Evolutionary conservation across 2,329 filamentous ascomycete species (phyloP).

Genomic region (Aspergillus luchuensis): DNA sequence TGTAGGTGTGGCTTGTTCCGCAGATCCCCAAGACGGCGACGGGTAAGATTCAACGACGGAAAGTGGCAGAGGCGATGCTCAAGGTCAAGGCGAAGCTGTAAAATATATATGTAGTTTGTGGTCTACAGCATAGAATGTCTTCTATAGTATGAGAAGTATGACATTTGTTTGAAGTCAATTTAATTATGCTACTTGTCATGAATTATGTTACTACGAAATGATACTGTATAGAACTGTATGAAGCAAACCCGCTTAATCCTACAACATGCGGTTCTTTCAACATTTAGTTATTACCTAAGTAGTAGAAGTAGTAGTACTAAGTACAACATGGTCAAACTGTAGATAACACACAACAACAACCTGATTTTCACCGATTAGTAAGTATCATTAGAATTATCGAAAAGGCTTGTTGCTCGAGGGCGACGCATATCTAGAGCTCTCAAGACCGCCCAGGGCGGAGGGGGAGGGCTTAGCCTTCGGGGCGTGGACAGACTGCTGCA

Average conservation of each 20-base stretch:
- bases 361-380: background rate
- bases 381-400: background rate
- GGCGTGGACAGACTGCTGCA: conserved; percentile 21
- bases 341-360: background rate
- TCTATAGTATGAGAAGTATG: background rate
- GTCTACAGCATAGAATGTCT: background rate
- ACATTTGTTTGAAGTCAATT: background rate
- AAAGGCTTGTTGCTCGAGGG: conserved; percentile 2
- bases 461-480: conserved; percentile 4
- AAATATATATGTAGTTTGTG: background rate
- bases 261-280: too few relatives aligned
- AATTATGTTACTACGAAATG: too few relatives aligned
- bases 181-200: background rate
- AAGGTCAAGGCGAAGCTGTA: conserved; percentile 56
- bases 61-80: conserved; percentile 83
- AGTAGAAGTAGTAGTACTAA: background rate
- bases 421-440: conserved; percentile 15
- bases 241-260: background rate
- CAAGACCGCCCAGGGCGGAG: conserved; percentile 4
- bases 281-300: background rate
- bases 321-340: background rate
- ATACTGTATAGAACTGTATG: background rate
- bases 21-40: conserved; percentile 91
- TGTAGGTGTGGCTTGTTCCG: conserved; percentile 74
- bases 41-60: conserved; percentile 81